Evolutionary conservation across 192 early-diverging fungal genomes (phyloP), one percentile per base, ranked within the genome.

Genomic region (Coemansia sp.): DNA sequence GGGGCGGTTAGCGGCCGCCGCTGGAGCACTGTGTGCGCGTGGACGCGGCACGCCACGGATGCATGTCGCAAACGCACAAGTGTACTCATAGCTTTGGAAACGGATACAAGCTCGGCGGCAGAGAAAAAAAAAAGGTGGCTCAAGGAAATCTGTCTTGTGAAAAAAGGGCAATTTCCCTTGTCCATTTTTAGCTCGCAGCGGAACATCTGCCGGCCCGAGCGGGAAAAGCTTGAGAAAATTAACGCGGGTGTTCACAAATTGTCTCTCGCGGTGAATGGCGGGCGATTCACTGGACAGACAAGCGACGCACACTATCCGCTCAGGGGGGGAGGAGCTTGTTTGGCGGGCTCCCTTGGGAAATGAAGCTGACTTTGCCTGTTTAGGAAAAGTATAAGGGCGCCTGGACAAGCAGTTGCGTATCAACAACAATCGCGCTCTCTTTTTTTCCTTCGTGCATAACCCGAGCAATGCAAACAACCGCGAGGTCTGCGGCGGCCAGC

Each of bases 11-110:
- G 25, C 9, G 6, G 61, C 23, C 41, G 30, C 7, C 12, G 45
- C 43, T 39, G 36, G 36, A 15, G n/a, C 43, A 23, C n/a, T 23
- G 8, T 8, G 11, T 17, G 23, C 43, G 27, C 26, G 27, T 46
- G 44, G n/a, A 9, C 28, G 51, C 42, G 44, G 44, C 29, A 44
- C 60, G 58, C 57, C 60, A 54, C 19, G 29, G 39, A 50, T 65
- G 64, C 36, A 62, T 49, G 34, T 58, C 54, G 44, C 52, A 53
- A 39, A 65, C 55, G 7, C 57, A 52, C 36, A 15, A 39, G 36
- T 39, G 36, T 39, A 14, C n/a, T 39, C 36, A 17, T 15, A 14
- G 36, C 19, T 39, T 17, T 39, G 8, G 8, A 29, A 29, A 39
- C n/a, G n/a, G n/a, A 39, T 15, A 17, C 17, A 14, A 39, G 17